phyloP scores from a whole-genome alignment of 2,329 filamentous ascomycete genomes.

The Penicillium sp. region DNA sequence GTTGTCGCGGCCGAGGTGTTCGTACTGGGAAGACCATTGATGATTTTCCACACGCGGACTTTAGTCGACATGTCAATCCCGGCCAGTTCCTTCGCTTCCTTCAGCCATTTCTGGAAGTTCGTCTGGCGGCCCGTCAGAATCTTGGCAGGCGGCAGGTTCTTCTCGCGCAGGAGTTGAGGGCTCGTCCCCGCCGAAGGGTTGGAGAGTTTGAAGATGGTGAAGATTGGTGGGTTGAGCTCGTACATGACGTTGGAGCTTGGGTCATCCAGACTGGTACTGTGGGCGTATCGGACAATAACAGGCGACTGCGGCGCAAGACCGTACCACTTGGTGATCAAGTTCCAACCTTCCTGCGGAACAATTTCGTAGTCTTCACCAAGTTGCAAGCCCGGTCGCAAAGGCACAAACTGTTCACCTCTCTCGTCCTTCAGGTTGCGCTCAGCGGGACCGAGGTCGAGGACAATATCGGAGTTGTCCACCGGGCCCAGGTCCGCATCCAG shows the following conservation, averaged over 20 bases:
- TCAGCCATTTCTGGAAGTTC: slow-evolving; percentile 68
- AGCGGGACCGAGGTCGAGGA: slow-evolving; percentile 51
- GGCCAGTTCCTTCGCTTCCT: slow-evolving; percentile 61
- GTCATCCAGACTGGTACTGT: slow-evolving; percentile 61
- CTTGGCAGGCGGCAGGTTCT: slow-evolving; percentile 56
- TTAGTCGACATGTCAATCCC: slow-evolving; percentile 65
- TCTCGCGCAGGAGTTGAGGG: slow-evolving; percentile 56
- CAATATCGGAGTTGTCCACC: slow-evolving; percentile 80
- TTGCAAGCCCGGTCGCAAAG: slow-evolving; percentile 61
- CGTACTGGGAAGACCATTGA: slow-evolving; percentile 42
- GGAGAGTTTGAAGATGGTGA: slow-evolving; percentile 76
- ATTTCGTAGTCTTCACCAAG: slow-evolving; percentile 68
- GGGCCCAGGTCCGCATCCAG: slow-evolving; percentile 64
- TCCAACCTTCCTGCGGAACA: slow-evolving; percentile 74
- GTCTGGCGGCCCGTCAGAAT: slow-evolving; percentile 66
- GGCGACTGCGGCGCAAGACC: slow-evolving; percentile 64
- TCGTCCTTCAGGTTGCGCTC: slow-evolving; percentile 41
- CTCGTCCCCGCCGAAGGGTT: slow-evolving; percentile 52
- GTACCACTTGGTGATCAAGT: slow-evolving; percentile 75
- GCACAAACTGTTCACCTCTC: slow-evolving; percentile 56
- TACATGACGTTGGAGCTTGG: slow-evolving; percentile 61
- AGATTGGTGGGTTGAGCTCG: slow-evolving; percentile 77
- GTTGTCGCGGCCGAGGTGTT: slow-evolving; percentile 41
- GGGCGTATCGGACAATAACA: slow-evolving; percentile 67
- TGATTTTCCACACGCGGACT: slow-evolving; percentile 69